Percentiles rank a stretch among this genome's conserved stretches.
These are phyloP conservation scores for Eimeria falciformis DNA, from an alignment of 169 alveolate genomes.

Conservation along the genomic window DNA sequence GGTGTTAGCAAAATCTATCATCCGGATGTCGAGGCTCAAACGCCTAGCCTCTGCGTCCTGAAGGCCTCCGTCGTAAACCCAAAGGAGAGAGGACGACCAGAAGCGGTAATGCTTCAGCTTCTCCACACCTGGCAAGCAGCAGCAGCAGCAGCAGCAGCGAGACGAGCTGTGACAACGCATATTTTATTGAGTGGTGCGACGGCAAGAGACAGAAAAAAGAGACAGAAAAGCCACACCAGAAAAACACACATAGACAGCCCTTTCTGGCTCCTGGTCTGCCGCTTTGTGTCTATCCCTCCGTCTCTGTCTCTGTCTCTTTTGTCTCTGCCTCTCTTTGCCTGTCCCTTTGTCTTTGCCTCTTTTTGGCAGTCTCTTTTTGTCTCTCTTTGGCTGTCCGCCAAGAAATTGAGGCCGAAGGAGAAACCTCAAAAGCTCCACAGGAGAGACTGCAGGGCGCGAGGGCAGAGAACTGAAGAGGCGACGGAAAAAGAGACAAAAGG, in stretches of 20 bases:
- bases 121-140: conserved; percentile 65
- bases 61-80: conserved; percentile 85
- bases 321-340: neutral
- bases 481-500: too few relatives aligned
- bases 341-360: neutral
- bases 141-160: neutral
- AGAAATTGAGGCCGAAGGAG: too few relatives aligned
- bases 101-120: conserved; percentile 83
- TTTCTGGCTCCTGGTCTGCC: neutral
- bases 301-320: neutral
- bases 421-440: too few relatives aligned
- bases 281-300: neutral
- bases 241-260: neutral
- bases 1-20: conserved; percentile 86
- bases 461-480: too few relatives aligned
- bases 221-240: neutral
- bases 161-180: neutral
- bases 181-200: neutral
- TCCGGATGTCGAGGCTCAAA: conserved; percentile 81
- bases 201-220: neutral
- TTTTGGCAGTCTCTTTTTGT: too few relatives aligned
- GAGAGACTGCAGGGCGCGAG: too few relatives aligned
- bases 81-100: conserved; percentile 85
- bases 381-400: too few relatives aligned
- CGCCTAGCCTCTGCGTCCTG: conserved; percentile 78